These are phyloP conservation scores for Saccharomyces uvarum DNA, from an alignment of 1,139 yeast species.

Conservation along the genomic window DNA sequence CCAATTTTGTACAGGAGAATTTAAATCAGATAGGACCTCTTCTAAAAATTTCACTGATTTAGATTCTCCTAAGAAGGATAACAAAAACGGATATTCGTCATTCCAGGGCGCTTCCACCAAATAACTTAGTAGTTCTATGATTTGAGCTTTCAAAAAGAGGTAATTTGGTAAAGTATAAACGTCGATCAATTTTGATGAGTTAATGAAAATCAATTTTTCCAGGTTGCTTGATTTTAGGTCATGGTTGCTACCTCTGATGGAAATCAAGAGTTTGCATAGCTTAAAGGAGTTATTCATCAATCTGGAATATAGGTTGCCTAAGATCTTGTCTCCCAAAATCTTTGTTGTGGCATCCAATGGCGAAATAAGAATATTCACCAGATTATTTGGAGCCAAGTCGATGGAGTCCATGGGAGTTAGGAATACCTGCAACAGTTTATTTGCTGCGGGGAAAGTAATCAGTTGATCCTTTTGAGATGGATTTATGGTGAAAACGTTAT, in stretches of 20 bases:
- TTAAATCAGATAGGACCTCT: slow-evolving; percentile 53
- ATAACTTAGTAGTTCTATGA: slow-evolving; percentile 53
- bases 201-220: slow-evolving; percentile 52
- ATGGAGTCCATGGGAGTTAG: slow-evolving; percentile 46
- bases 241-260: slow-evolving; percentile 45
- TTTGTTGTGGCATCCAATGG: slow-evolving; percentile 27
- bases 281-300: slow-evolving; percentile 35
- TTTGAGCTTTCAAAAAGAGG: slow-evolving; percentile 38
- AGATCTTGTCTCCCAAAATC: slow-evolving; percentile 17
- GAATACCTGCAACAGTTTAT: slow-evolving; percentile 48
- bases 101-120: slow-evolving; percentile 59
- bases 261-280: slow-evolving; percentile 41
- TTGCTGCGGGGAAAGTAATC: slow-evolving; percentile 34
- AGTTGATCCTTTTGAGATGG: slow-evolving; percentile 19
- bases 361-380: slow-evolving; percentile 38
- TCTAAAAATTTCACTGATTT: slow-evolving; percentile 54
- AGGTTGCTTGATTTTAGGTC: slow-evolving; percentile 51
- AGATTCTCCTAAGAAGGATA: slow-evolving; percentile 68
- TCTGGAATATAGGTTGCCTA: slow-evolving; percentile 16
- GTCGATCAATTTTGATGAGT: slow-evolving; percentile 51
- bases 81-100: slow-evolving; percentile 59
- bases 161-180: slow-evolving; percentile 46
- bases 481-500: slow-evolving; percentile 52
- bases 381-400: slow-evolving; percentile 43
- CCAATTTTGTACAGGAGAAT: slow-evolving; percentile 51